Conservation (phyloP, 768 basidiomycete species). For the Leucocoprinus birnbaumii region DNA sequence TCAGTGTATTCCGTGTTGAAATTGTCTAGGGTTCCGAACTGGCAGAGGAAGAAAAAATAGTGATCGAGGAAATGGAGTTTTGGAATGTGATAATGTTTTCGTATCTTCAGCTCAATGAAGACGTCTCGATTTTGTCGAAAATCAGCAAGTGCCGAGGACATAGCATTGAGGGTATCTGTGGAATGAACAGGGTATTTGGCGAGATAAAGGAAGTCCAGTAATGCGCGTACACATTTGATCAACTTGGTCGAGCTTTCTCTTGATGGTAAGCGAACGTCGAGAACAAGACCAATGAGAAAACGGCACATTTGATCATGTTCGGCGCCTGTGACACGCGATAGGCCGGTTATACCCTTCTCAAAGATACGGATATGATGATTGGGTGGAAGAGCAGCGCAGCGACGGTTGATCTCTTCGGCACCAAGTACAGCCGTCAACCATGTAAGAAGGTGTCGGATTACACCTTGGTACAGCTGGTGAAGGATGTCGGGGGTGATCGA, state of each 20-base stretch:
- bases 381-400: constrained; percentile 26
- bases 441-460: constrained; percentile 38
- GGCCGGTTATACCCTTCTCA: constrained; percentile 28
- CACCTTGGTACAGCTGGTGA: constrained; percentile 16
- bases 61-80: too few relatives aligned
- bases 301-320: constrained; percentile 32
- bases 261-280: constrained; percentile 18
- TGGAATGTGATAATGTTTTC: too few relatives aligned
- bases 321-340: constrained; percentile 29
- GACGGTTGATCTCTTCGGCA: constrained; percentile 31
- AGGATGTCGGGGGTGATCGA: constrained; percentile 44
- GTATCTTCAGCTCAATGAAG: too few relatives aligned
- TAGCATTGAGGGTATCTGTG: too few relatives aligned
- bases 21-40: constrained; percentile 24
- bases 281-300: constrained; percentile 27
- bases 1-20: constrained; percentile 32
- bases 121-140: too few relatives aligned
- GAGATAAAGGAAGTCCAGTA: constrained; percentile 38
- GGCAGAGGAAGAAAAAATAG: too few relatives aligned
- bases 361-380: constrained; percentile 33
- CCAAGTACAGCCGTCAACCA: constrained; percentile 30
- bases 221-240: constrained; percentile 22
- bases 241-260: constrained; percentile 14
- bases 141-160: too few relatives aligned
- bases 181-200: constrained; percentile 30